Evolutionary conservation across 805 yeast genomes (phyloP).

Genomic region (Wickerhamiella qilinensis): DNA sequence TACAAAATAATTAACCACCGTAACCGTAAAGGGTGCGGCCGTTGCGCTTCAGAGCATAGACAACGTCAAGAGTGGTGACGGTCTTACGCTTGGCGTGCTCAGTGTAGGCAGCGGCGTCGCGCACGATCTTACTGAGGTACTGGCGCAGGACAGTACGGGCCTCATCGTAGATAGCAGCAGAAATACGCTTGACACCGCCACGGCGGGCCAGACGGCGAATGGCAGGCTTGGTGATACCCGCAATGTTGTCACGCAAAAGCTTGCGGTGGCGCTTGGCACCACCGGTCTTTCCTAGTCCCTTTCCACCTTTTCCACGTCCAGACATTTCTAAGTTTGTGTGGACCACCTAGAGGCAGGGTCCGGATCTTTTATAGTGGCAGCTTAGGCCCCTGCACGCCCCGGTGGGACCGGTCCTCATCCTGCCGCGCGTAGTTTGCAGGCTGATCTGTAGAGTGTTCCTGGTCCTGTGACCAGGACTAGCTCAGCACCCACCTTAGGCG

Average conservation of each 20-base stretch:
- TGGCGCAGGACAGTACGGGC: constrained; percentile 93
- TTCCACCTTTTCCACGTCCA: constrained; percentile 99
- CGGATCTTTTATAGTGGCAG: too few species aligned
- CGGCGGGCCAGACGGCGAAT: constrained; percentile 99
- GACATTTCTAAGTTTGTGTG: too few species aligned
- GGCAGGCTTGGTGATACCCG: constrained; percentile 99
- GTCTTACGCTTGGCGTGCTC: constrained; percentile 99
- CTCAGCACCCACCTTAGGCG: too few species aligned
- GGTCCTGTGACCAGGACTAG: too few species aligned
- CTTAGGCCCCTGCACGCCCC: too few species aligned
- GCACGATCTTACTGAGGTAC: constrained; percentile 91
- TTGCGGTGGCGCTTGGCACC: constrained; percentile 99
- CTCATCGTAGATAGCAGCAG: constrained; percentile 97
- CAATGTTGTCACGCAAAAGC: constrained; percentile 98
- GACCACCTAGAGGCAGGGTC: too few species aligned
- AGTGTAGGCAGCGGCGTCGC: constrained; percentile 98
- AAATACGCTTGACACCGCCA: constrained; percentile 99
- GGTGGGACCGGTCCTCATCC: too few species aligned
- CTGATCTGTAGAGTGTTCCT: too few species aligned
- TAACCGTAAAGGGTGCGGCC: constrained; percentile 99
- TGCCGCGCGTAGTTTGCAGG: too few species aligned
- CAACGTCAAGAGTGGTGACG: constrained; percentile 96
- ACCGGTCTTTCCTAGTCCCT: constrained; percentile 91
- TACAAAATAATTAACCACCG: constrained; percentile 63
- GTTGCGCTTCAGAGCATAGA: constrained; percentile 98